Conservation (phyloP, 768 basidiomycete genomes). For the Pleurotus ostreatus region DNA sequence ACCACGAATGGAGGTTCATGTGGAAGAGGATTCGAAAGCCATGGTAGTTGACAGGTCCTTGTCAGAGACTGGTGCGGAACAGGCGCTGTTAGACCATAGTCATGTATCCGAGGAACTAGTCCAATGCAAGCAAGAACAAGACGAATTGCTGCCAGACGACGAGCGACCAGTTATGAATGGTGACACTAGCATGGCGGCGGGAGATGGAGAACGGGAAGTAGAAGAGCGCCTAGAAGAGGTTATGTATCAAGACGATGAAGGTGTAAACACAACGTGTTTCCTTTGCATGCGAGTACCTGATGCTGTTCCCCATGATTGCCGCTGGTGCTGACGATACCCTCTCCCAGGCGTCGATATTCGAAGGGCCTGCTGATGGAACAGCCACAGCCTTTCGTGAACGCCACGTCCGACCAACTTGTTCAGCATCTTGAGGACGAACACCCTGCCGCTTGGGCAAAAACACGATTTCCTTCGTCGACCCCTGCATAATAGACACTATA, state of each 20-base stretch:
- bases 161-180: neutral
- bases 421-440: constrained; percentile 48
- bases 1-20: neutral
- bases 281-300: constrained; percentile 47
- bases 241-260: constrained; percentile 28
- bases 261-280: constrained; percentile 31
- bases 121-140: constrained; percentile 13
- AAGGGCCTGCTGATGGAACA: constrained; percentile 21
- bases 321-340: neutral
- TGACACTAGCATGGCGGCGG: neutral
- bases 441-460: constrained; percentile 41
- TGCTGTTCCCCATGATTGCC: neutral
- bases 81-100: neutral
- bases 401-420: constrained; percentile 39
- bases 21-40: neutral
- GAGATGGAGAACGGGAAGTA: constrained; percentile 13
- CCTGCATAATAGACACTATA: too few species aligned
- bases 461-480: constrained; percentile 21
- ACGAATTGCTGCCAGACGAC: constrained; percentile 15
- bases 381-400: constrained; percentile 31
- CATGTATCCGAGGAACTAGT: constrained; percentile 22
- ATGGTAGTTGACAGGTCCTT: neutral
- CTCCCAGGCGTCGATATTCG: constrained; percentile 30
- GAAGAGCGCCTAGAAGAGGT: constrained; percentile 40
- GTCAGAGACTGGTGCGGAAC: neutral